Conservation (phyloP, 495 filamentous ascomycete genomes). For the Aspergillus coremiiformis region DNA sequence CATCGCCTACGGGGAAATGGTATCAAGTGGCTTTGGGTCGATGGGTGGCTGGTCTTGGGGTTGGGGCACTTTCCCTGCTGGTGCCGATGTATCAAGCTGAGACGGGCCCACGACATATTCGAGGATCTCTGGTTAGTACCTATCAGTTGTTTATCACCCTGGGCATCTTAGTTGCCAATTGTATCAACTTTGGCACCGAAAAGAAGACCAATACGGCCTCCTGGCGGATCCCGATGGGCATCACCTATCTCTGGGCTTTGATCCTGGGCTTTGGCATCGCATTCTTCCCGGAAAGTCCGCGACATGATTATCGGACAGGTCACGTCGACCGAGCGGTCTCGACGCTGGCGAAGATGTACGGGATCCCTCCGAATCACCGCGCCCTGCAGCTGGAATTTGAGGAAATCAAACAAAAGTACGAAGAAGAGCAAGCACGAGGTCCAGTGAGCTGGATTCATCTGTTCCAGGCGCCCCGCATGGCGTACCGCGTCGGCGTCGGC, state of each 20-base stretch:
- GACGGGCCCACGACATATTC: conserved; percentile 54
- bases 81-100: conserved; percentile 70
- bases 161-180: conserved; percentile 72
- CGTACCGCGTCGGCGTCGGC: conserved; percentile 58
- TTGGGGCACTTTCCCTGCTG: conserved; percentile 58
- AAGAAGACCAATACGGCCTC: conserved; percentile 34
- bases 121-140: conserved; percentile 52
- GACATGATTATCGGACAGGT: conserved; percentile 58
- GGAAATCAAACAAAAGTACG: conserved; percentile 53
- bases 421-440: conserved; percentile 44
- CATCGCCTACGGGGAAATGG: conserved; percentile 44
- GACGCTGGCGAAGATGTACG: conserved; percentile 63
- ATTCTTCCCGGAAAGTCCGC: conserved; percentile 66
- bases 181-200: conserved; percentile 72
- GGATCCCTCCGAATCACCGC: conserved; percentile 52
- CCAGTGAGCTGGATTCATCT: conserved; percentile 33
- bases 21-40: conserved; percentile 46
- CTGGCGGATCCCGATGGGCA: conserved; percentile 75
- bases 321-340: conserved; percentile 51
- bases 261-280: conserved; percentile 61
- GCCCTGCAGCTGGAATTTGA: conserved; percentile 59
- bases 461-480: conserved; percentile 59
- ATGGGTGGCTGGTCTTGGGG: conserved; percentile 55
- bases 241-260: conserved; percentile 65
- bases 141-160: conserved; percentile 86